Percentiles rank a stretch among this genome's conserved stretches.
Conservation (phyloP, 2,329 filamentous ascomycete genomes). For the Stylonectria norvegica region DNA sequence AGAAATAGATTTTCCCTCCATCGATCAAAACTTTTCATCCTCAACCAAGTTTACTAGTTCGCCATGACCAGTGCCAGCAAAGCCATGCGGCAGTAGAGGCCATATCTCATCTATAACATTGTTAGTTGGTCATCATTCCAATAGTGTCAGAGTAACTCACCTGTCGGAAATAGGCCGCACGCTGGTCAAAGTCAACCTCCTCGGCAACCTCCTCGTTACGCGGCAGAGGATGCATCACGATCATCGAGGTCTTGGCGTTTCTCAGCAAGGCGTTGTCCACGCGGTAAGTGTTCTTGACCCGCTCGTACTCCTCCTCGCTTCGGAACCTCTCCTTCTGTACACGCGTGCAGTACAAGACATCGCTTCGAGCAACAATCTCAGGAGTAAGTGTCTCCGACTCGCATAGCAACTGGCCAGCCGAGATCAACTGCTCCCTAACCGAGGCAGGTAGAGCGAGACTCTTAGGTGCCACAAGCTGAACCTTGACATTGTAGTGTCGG, state of each 20-base stretch:
- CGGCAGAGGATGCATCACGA: constrained; percentile 93
- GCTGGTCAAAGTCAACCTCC: constrained; percentile 95
- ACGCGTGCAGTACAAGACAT: constrained; percentile 95
- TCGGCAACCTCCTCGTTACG: constrained; percentile 90
- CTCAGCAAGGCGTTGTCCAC: constrained; percentile 88
- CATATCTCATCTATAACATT: constrained; percentile 80
- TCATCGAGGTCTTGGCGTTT: constrained; percentile 87
- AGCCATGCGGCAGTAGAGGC: constrained; percentile 97
- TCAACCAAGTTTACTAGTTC: constrained; percentile 23
- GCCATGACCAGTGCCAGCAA: constrained; percentile 87
- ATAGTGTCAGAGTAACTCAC: constrained; percentile 52
- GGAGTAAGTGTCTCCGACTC: constrained; percentile 78
- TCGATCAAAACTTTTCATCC: constrained; percentile 9
- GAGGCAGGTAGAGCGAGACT: constrained; percentile 72
- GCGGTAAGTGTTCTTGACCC: constrained; percentile 81
- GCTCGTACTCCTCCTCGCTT: constrained; percentile 76
- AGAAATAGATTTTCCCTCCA: constrained; percentile 1
- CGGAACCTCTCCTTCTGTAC: constrained; percentile 96
- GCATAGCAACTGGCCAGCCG: constrained; percentile 70
- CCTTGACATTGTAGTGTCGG: constrained; percentile 89
- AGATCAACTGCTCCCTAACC: constrained; percentile 67
- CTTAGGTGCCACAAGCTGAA: constrained; percentile 86
- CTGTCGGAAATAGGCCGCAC: constrained; percentile 98
- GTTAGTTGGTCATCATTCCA: constrained; percentile 17
- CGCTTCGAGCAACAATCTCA: constrained; percentile 79